phyloP scores from a whole-genome alignment of 192 early-diverging fungal species.

The Paraglomus brasilianum region DNA sequence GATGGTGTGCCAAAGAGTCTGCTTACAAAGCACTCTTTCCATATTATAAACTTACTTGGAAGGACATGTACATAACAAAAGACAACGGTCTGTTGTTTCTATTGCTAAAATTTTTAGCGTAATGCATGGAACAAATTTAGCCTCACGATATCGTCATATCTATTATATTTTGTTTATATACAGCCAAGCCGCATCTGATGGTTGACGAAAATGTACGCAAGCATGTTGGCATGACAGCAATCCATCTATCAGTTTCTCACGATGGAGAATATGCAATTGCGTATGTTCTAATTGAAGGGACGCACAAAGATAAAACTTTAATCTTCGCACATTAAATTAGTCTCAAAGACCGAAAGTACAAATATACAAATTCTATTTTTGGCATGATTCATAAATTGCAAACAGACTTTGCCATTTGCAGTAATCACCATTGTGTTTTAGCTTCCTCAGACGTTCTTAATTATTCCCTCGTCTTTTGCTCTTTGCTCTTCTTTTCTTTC shows the following conservation, averaged over 20 bases:
- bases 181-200: slow-evolving; percentile 49
- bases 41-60: slow-evolving; percentile 53
- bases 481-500: slow-evolving; percentile 43
- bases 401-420: no score
- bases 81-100: slow-evolving; percentile 33
- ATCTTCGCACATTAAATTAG: no score
- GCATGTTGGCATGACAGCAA: slow-evolving; percentile 37
- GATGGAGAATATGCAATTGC: slow-evolving; percentile 76
- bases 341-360: no score
- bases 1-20: slow-evolving; percentile 76
- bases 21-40: slow-evolving; percentile 72
- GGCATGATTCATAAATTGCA: no score
- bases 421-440: no score
- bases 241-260: slow-evolving; percentile 70
- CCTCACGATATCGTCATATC: neutral
- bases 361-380: no score
- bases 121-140: neutral
- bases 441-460: no score
- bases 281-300: slow-evolving; percentile 64
- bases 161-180: neutral
- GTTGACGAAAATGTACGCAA: slow-evolving; percentile 38
- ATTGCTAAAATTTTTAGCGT: slow-evolving; percentile 6
- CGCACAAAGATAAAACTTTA: no score
- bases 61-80: slow-evolving; percentile 61
- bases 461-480: no score